These are phyloP conservation scores for Myotisia sp. DNA, from an alignment of 2,329 filamentous ascomycete genomes.

Conservation along the genomic window DNA sequence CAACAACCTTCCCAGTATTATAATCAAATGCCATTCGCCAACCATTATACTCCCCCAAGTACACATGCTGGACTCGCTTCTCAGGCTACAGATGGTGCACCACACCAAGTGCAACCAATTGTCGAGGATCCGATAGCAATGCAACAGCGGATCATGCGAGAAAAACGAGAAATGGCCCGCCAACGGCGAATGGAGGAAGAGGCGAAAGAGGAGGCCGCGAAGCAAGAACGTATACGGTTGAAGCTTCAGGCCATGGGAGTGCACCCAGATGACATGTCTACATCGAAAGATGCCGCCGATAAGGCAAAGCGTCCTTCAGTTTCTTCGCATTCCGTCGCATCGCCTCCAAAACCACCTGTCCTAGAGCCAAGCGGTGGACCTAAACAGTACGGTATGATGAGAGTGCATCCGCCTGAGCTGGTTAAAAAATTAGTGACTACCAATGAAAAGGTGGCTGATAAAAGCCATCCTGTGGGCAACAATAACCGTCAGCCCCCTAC, in stretches of 20 bases:
- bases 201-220: conserved; percentile 42
- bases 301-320: conserved; percentile 9
- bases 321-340: conserved; percentile 27
- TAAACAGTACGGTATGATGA: conserved; percentile 49
- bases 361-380: conserved; percentile 43
- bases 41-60: conserved; percentile 17
- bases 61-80: conserved; percentile 12
- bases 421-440: conserved; percentile 33
- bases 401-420: conserved; percentile 43
- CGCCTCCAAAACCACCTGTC: conserved; percentile 46
- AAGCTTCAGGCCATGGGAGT: conserved; percentile 42
- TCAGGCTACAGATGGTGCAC: conserved; percentile 8
- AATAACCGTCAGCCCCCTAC: conserved; percentile 17
- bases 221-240: conserved; percentile 42
- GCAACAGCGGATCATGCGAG: conserved; percentile 48
- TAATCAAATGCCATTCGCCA: conserved; percentile 3
- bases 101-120: conserved; percentile 11
- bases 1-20: conserved; percentile 14
- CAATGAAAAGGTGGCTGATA: conserved; percentile 24
- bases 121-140: conserved; percentile 34
- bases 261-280: conserved; percentile 22
- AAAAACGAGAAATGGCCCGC: conserved; percentile 43
- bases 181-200: conserved; percentile 41
- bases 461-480: conserved; percentile 14
- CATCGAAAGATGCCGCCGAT: conserved; percentile 9